A percentile compares a stretch with the other conserved stretches of the same genome.
phyloP scores from a whole-genome alignment of 2,329 filamentous ascomycete species.

The Amphichorda felina region DNA sequence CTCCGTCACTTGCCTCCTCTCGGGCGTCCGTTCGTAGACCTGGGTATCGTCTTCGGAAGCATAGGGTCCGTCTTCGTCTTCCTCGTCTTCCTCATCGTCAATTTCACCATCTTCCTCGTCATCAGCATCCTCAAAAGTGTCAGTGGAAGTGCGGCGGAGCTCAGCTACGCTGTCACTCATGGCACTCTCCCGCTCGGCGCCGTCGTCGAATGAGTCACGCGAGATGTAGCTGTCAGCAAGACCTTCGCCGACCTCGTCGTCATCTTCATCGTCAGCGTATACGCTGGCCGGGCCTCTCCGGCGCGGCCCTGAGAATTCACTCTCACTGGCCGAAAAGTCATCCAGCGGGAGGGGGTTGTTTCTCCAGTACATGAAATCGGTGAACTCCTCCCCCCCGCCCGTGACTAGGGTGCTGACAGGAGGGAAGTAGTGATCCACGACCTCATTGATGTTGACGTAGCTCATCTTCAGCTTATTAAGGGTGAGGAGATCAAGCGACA shows the following conservation, averaged over 20 bases:
- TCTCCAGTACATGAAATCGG: slow-evolving; percentile 95
- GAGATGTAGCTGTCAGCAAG: slow-evolving; percentile 46
- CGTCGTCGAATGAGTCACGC: slow-evolving; percentile 33
- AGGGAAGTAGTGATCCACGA: slow-evolving; percentile 97
- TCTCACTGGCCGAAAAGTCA: slow-evolving; percentile 80
- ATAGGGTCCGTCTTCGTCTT: slow-evolving; percentile 21
- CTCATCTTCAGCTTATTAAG: slow-evolving; percentile 94
- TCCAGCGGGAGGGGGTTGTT: slow-evolving; percentile 73
- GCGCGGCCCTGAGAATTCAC: slow-evolving; percentile 34
- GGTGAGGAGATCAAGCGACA: slow-evolving; percentile 78
- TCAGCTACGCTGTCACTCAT: slow-evolving; percentile 28
- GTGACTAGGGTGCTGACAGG: slow-evolving; percentile 79
- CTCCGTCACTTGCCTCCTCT: slow-evolving; percentile 16
- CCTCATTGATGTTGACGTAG: slow-evolving; percentile 93
- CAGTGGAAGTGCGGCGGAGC: neutral
- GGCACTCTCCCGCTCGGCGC: slow-evolving; percentile 25
- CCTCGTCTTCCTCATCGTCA: slow-evolving; percentile 23
- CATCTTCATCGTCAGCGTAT: slow-evolving; percentile 32
- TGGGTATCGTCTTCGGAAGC: slow-evolving; percentile 5
- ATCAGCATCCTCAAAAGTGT: slow-evolving; percentile 19
- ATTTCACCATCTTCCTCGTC: slow-evolving; percentile 26
- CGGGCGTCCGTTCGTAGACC: slow-evolving; percentile 1
- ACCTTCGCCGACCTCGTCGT: slow-evolving; percentile 25
- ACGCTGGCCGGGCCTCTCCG: slow-evolving; percentile 29
- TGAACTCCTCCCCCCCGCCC: slow-evolving; percentile 86